Base-by-base conservation (phyloP, 768 basidiomycete species). In the Psilocybe cyanescens region DNA sequence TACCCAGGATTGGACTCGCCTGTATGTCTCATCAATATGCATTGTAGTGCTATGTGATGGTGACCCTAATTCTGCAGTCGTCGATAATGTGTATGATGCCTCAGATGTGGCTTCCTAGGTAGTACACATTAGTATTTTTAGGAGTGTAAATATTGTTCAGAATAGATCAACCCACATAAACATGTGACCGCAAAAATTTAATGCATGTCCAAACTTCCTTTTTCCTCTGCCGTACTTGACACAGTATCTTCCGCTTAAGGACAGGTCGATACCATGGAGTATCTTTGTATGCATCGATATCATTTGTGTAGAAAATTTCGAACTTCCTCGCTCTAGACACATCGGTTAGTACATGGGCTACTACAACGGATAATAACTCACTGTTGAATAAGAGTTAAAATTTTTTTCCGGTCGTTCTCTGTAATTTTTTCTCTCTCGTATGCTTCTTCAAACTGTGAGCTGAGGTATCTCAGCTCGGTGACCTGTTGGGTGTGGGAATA, bases 381-480 rank as follows among this genome's bases (percentile, higher is more conserved):
- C 24, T 24, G 24, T 24, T 24, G 24, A 24, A 24, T 24, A 24
- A 59, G 8, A 5, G 5, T 12, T 14, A 53, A 12, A 46, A 52
- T 31, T 7, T 46, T 11, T 12, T 53, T 33, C 58, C 58, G 46
- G 12, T 59, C 58, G 2, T 44, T n/a, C 41, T 59, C 51, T 19
- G 16, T 44, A 16, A 59, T 37, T 29, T 53, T 6, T 30, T 9
- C 37, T 11, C 53, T 17, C 29, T 33, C 24, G 29, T 59, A 59
- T 31, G 58, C 58, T 16, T 19, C 37, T 17, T 59, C 58, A 33
- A 59, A 59, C 24, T 59, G 50, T n/a, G 16, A 3, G 11, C 53
- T 53, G 41, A 17, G 37, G 9, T 16, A 50, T 12, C 53, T 45
- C 29, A 45, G 53, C 37, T 51, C 24, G 4, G 35, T 50, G n/a